phyloP scores from a whole-genome alignment of 2,329 filamentous ascomycete species.

The Calonectria pteridis region DNA sequence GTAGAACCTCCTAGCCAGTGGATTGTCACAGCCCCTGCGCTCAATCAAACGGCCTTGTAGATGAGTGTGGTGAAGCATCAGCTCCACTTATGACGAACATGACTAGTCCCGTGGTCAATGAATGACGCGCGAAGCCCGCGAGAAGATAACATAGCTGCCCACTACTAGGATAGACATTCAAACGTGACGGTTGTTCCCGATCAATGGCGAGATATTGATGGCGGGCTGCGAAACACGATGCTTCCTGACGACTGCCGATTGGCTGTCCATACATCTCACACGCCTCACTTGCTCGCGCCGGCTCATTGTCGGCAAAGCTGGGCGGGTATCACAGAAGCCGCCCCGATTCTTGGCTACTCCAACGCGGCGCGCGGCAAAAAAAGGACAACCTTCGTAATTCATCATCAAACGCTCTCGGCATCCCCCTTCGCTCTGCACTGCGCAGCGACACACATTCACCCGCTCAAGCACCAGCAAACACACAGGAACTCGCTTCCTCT shows the following conservation, averaged over 20 bases:
- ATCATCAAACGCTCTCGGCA: constrained; percentile 25
- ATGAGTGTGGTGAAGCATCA: background rate
- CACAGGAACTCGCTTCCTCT: constrained; percentile 23
- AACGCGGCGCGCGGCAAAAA: constrained; percentile 44
- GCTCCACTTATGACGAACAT: background rate
- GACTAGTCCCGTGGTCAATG: background rate
- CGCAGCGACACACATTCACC: constrained; percentile 32
- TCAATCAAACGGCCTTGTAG: background rate
- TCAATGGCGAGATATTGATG: constrained; percentile 6
- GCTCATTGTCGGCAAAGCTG: constrained; percentile 46
- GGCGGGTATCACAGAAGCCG: constrained; percentile 8
- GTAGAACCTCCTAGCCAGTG: background rate
- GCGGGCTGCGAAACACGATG: constrained; percentile 18
- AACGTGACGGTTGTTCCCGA: constrained; percentile 10
- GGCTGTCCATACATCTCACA: background rate
- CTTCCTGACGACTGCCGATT: constrained; percentile 19
- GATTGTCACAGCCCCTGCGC: background rate
- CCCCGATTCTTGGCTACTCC: constrained; percentile 23
- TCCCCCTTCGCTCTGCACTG: constrained; percentile 28
- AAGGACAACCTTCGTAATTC: constrained; percentile 36
- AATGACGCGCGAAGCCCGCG: background rate
- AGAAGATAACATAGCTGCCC: background rate
- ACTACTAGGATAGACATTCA: background rate
- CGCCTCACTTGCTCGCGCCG: constrained; percentile 31
- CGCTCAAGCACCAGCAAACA: constrained; percentile 22